These are phyloP conservation scores for Hibiscus trionum DNA, from an alignment of 345 rosid species.

Conservation along the genomic window DNA sequence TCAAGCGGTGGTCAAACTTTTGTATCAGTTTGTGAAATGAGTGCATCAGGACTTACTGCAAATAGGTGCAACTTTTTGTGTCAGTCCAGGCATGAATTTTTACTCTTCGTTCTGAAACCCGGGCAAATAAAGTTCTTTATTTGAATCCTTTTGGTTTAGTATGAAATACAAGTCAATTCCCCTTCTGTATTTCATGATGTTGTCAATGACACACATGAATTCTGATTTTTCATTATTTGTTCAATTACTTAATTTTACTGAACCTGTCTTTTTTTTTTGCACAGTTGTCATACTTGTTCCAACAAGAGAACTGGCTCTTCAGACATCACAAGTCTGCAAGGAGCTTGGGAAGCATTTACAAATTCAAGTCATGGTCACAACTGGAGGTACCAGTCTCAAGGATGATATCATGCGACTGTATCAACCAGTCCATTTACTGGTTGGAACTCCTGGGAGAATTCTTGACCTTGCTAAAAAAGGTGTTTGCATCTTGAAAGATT, in stretches of 20 bases:
- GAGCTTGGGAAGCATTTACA: too few relatives aligned
- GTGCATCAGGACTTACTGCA: neutral
- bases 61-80: neutral
- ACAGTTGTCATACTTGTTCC: too few relatives aligned
- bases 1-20: neutral
- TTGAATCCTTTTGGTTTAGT: neutral
- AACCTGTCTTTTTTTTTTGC: neutral
- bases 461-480: too few relatives aligned
- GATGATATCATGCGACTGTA: too few relatives aligned
- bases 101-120: neutral
- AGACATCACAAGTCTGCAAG: too few relatives aligned
- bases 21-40: neutral
- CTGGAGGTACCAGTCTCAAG: too few relatives aligned
- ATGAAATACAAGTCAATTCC: neutral
- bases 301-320: too few relatives aligned
- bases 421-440: too few relatives aligned
- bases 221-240: neutral
- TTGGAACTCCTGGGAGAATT: too few relatives aligned
- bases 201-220: neutral
- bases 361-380: too few relatives aligned
- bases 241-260: neutral
- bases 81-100: neutral
- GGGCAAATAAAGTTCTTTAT: neutral
- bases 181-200: neutral
- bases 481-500: too few relatives aligned